These are phyloP conservation scores for Aquanectria penicillioides DNA, from an alignment of 2,329 filamentous ascomycete species.

Conservation along the genomic window DNA sequence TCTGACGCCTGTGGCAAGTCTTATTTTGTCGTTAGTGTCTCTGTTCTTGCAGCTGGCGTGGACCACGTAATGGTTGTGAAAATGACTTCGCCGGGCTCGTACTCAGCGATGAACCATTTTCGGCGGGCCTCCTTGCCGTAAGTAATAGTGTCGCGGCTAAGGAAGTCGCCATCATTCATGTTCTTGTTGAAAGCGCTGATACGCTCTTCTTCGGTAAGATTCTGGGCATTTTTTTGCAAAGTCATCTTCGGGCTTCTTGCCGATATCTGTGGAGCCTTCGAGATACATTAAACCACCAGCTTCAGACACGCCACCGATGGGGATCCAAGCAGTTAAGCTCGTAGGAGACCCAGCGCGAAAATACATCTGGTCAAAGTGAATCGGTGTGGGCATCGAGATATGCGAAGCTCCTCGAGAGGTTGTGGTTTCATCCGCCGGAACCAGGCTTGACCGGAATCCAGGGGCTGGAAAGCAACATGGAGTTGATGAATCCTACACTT, in stretches of 20 bases:
- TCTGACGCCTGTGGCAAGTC: slow-evolving; percentile 21
- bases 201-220: slow-evolving; percentile 21
- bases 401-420: slow-evolving; percentile 20
- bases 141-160: slow-evolving; percentile 21
- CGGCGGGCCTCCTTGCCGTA: slow-evolving; percentile 21
- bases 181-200: slow-evolving; percentile 27
- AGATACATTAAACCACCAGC: slow-evolving; percentile 18
- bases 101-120: slow-evolving; percentile 28
- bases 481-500: background rate
- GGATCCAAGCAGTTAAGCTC: slow-evolving; percentile 13
- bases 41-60: slow-evolving; percentile 26
- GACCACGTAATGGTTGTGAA: slow-evolving; percentile 28
- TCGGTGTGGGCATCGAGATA: slow-evolving; percentile 17
- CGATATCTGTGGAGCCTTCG: slow-evolving; percentile 21
- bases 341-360: slow-evolving; percentile 14
- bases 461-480: background rate
- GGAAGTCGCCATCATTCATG: slow-evolving; percentile 26
- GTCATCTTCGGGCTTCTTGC: slow-evolving; percentile 24
- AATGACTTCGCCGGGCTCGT: slow-evolving; percentile 25
- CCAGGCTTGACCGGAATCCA: background rate
- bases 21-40: slow-evolving; percentile 20
- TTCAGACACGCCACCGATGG: slow-evolving; percentile 12
- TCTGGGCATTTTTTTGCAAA: slow-evolving; percentile 18
- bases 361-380: slow-evolving; percentile 23
- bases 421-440: slow-evolving; percentile 14